A percentile compares a stretch with the other conserved stretches of the same genome.
Conservation (phyloP, 176 grass and related monocot genomes). For the Zoysia pacifica region DNA sequence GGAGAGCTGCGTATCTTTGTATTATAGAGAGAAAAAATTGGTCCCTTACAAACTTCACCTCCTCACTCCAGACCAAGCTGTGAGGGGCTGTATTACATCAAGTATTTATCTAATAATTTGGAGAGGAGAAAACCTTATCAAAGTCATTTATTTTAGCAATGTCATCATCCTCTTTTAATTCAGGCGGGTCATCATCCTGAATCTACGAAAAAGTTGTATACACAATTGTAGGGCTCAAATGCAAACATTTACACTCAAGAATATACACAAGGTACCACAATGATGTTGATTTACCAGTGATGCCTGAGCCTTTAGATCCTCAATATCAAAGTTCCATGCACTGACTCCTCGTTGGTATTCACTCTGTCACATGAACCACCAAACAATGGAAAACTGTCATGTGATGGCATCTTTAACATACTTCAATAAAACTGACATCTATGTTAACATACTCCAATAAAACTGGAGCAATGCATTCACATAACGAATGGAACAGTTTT, state of each 20-base stretch:
- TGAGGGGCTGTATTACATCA: too few species aligned
- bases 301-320: conserved; percentile 97
- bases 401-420: neutral
- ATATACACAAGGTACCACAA: neutral
- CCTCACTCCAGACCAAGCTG: too few species aligned
- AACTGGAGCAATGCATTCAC: neutral
- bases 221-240: conserved; percentile 32
- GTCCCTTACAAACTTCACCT: too few species aligned
- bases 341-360: conserved; percentile 98
- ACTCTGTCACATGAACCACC: conserved; percentile 50
- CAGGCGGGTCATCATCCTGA: conserved; percentile 68
- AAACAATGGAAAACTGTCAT: conserved; percentile 17
- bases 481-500: neutral
- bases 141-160: conserved; percentile 31
- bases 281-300: conserved; percentile 65
- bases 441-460: conserved; percentile 7
- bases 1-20: too few species aligned
- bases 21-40: too few species aligned
- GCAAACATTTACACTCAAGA: neutral
- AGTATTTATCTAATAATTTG: conserved; percentile 15
- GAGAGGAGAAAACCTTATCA: conserved; percentile 58
- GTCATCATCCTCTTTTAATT: conserved; percentile 85
- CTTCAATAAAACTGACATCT: conserved; percentile 1
- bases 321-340: conserved; percentile 98
- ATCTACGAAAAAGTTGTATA: conserved; percentile 44